Evolutionary conservation across 2,329 filamentous ascomycete species (phyloP), one percentile per base, ranked within the genome.

Genomic region (Hypoxylon sp.): DNA sequence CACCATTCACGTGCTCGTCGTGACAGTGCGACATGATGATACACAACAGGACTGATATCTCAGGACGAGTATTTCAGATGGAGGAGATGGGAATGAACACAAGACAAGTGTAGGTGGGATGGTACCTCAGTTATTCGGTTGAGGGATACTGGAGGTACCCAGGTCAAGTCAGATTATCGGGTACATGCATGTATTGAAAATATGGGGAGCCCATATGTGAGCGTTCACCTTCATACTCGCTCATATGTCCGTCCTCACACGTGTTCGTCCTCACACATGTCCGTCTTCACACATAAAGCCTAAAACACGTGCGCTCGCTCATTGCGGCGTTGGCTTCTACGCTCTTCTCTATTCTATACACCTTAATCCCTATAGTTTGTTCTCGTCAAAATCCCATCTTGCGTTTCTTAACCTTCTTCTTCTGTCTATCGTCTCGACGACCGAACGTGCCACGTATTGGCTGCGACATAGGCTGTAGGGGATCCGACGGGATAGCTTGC

Each of bases 1-100:
- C 58, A 62, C 85, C 81, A 51, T 55, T 62, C 7, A 70, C 72
- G 66, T 83, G 80, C 61, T 83, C 81, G 61, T 82, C 77, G 71
- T 82, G 80, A 65, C 80, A 82, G 69, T 81, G 80, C 66, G 74
- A 71, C 76, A 75, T 76, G 18, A 46, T 51, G 21, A 13, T 43
- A 24, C 7, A 9, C 29, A n/a, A n/a, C n/a, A n/a, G n/a, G n/a
- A n/a, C n/a, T n/a, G n/a, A n/a, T n/a, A n/a, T n/a, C n/a, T n/a
- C n/a, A n/a, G n/a, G n/a, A n/a, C n/a, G n/a, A n/a, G n/a, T n/a
- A n/a, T n/a, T n/a, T n/a, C n/a, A n/a, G n/a, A n/a, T n/a, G n/a
- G n/a, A n/a, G n/a, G n/a, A n/a, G n/a, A n/a, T n/a, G n/a, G n/a
- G n/a, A n/a, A n/a, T n/a, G n/a, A n/a, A n/a, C n/a, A n/a, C n/a